A percentile compares a stretch with the other conserved stretches of the same genome.
phyloP scores from a whole-genome alignment of 2,329 filamentous ascomycete genomes.

The Escovopsis sp. region DNA sequence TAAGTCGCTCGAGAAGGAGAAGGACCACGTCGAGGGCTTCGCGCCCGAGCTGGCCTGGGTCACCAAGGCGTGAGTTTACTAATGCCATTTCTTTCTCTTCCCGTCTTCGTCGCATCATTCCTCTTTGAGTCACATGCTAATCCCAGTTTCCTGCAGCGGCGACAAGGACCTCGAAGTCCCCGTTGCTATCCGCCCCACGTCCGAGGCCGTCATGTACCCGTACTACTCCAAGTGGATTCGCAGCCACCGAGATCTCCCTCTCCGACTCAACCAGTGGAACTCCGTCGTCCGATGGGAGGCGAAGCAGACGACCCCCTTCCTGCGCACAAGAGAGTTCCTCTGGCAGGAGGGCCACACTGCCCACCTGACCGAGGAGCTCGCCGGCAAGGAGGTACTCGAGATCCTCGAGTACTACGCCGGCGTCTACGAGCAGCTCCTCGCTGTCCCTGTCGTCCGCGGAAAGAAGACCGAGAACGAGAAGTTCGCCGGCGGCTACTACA shows the following conservation, averaged over 20 bases:
- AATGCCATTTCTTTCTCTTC: neutral
- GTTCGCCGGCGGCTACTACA: conserved; percentile 93
- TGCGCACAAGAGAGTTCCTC: conserved; percentile 85
- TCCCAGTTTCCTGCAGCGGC: conserved; percentile 39
- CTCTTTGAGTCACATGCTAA: neutral
- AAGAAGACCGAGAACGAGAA: conserved; percentile 96
- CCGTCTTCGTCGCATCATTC: too few species aligned
- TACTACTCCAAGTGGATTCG: conserved; percentile 97
- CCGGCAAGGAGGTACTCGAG: conserved; percentile 73
- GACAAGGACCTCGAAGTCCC: conserved; percentile 81
- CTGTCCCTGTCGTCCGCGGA: conserved; percentile 87
- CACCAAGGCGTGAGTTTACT: conserved; percentile 52
- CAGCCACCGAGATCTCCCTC: conserved; percentile 83
- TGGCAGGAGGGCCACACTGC: conserved; percentile 96
- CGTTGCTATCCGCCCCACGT: conserved; percentile 53
- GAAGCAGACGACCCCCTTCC: conserved; percentile 78
- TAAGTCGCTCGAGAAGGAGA: conserved; percentile 77
- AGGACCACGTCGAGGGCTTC: conserved; percentile 97
- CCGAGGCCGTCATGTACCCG: conserved; percentile 78
- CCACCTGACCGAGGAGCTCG: conserved; percentile 70
- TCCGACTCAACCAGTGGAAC: conserved; percentile 97
- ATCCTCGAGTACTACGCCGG: conserved; percentile 88
- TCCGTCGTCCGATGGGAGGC: conserved; percentile 88
- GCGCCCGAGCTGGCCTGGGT: conserved; percentile 86
- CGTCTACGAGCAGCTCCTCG: conserved; percentile 86